Evolutionary conservation across 106 monocot species (phyloP), one percentile per base, ranked within the genome.

Genomic region (Dioscorea zingiberensis): DNA sequence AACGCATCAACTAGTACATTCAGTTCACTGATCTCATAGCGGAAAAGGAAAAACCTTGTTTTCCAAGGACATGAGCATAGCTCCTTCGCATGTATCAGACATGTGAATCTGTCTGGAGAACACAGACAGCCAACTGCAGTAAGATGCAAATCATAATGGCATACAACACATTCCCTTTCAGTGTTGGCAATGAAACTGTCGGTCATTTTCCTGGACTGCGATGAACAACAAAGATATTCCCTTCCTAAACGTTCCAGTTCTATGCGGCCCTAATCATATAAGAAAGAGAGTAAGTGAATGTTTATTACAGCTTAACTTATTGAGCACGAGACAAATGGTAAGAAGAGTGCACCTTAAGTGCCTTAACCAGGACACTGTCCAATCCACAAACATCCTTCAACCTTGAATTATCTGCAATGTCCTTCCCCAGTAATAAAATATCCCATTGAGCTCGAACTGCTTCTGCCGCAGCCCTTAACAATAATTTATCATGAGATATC

Each of bases 71-170:
- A 94, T 13, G 76, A 69, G 59, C 94, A 94, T 25, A 94, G 58
- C 73, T 87, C 67, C 63, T 83, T 82, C 65, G 87, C 90, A 72
- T 94, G 94, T 62, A 75, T 58, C 46, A 90, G 73, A 67, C 94
- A 94, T 68, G 94, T 73, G 73, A 87, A 90, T 74, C 73, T 87
- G 61, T 82, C 84, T 18, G 75, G 63, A 24, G 84, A 90, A 60
- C 87, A 90, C 18, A 63, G 44, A 63, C 94, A 94, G 56, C 79
- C 77, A 62, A 58, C 87, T 55, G 90, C 94, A 70, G 94, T 87
- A 54, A 94, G 78, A 59, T 94, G 80, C 60, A 94, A 65, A 76
- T 94, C 94, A 73, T 90, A 90, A 64, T 85, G 84, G 74, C 94
- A 94, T 32, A 83, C 32, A 38, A 75, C 72, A 71, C 94, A 94